phyloP scores from a whole-genome alignment of 106 monocot species.

The Acorus gramineus region DNA sequence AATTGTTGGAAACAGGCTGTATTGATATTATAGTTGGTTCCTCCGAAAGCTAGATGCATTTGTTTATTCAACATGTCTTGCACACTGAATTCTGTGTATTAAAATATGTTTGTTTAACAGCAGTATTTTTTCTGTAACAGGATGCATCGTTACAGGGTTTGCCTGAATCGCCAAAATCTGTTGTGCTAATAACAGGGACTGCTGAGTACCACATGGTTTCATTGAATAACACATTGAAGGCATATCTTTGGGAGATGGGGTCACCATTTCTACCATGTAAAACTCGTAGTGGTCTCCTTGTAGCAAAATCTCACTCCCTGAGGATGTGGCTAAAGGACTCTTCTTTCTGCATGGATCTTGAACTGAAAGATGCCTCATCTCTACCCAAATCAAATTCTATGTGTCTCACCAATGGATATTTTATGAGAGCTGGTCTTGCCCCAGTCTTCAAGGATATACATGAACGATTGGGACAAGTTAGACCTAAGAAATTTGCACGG shows the following conservation, averaged over 20 bases:
- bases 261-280: slow-evolving; percentile 89
- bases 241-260: slow-evolving; percentile 95
- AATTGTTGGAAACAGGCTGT: too few relatives aligned
- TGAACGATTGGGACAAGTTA: slow-evolving; percentile 62
- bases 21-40: too few relatives aligned
- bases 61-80: too few relatives aligned
- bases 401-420: slow-evolving; percentile 74
- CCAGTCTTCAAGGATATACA: slow-evolving; percentile 85
- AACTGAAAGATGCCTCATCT: slow-evolving; percentile 64
- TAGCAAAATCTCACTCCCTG: slow-evolving; percentile 94
- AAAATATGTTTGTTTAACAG: background rate
- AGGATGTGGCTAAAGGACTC: slow-evolving; percentile 97
- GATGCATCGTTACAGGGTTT: slow-evolving; percentile 90
- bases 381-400: slow-evolving; percentile 73
- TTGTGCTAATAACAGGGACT: slow-evolving; percentile 82
- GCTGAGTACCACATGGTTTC: slow-evolving; percentile 90
- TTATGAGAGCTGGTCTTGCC: slow-evolving; percentile 82
- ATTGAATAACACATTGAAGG: slow-evolving; percentile 67
- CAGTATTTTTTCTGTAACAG: slow-evolving; percentile 24
- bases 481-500: slow-evolving; percentile 87
- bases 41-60: too few relatives aligned
- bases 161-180: slow-evolving; percentile 92
- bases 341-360: slow-evolving; percentile 87
- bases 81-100: background rate
- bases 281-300: slow-evolving; percentile 70